Evolutionary conservation across 768 basidiomycete species (phyloP).

Genomic region (Roridomyces roridus): DNA sequence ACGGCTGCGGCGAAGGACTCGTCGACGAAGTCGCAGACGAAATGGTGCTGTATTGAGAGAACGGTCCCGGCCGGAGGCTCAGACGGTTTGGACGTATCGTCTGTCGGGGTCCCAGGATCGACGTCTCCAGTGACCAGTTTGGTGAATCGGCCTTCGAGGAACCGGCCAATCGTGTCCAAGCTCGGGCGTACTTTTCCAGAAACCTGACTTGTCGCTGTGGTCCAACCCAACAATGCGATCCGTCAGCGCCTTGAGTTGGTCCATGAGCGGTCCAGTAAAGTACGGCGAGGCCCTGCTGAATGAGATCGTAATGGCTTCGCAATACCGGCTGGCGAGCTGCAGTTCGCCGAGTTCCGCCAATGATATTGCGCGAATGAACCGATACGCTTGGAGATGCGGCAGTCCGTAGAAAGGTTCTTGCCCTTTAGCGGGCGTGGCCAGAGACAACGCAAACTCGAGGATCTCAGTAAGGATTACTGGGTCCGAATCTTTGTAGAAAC

Average conservation of each 20-base stretch:
- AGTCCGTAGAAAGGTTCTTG: constrained; percentile 87
- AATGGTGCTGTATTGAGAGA: constrained; percentile 89
- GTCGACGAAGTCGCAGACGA: constrained; percentile 80
- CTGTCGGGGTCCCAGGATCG: constrained; percentile 53
- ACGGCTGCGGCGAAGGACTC: constrained; percentile 77
- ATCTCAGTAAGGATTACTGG: constrained; percentile 88
- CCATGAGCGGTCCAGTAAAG: constrained; percentile 67
- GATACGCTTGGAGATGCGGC: constrained; percentile 87
- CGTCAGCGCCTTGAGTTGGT: constrained; percentile 78
- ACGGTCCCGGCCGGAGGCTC: constrained; percentile 77
- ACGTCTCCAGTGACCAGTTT: constrained; percentile 94
- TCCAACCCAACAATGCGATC: constrained; percentile 80
- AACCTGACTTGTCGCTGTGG: constrained; percentile 75
- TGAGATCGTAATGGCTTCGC: constrained; percentile 82
- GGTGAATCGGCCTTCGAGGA: constrained; percentile 91
- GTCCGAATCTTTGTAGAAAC: constrained; percentile 71
- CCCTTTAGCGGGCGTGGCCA: constrained; percentile 76
- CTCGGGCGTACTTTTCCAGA: constrained; percentile 95
- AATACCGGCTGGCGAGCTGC: constrained; percentile 85
- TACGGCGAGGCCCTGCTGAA: constrained; percentile 69
- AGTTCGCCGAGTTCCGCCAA: constrained; percentile 86
- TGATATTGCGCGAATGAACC: constrained; percentile 74
- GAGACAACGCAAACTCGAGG: constrained; percentile 86
- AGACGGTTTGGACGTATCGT: constrained; percentile 41
- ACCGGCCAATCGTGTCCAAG: constrained; percentile 88